A percentile compares a stretch with the other conserved stretches of the same genome.
Conservation (phyloP, 2,329 filamentous ascomycete species). For the Sordariomycetes sp. region DNA sequence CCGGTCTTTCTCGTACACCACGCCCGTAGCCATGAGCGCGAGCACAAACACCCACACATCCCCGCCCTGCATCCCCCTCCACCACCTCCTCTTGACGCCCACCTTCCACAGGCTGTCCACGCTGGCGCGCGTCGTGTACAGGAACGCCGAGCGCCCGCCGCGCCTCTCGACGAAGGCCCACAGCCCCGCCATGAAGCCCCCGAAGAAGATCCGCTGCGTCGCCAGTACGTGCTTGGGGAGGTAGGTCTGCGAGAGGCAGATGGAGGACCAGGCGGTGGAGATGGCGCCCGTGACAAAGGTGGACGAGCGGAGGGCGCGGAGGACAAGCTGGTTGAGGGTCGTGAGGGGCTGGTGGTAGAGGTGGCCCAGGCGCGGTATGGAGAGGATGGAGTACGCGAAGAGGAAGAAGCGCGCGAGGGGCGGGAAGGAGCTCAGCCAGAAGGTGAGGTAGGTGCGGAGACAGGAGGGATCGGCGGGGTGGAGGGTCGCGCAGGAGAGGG, state of each 20-base stretch:
- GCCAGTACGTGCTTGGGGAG: conserved; percentile 66
- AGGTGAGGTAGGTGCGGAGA: conserved; percentile 74
- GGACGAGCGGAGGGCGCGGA: conserved; percentile 61
- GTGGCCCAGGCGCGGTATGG: conserved; percentile 52
- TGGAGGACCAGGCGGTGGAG: conserved; percentile 75
- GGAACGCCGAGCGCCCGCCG: conserved; percentile 56
- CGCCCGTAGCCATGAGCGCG: conserved; percentile 67
- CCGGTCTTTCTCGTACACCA: conserved; percentile 64
- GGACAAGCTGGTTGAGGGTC: conserved; percentile 55
- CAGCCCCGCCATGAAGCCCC: conserved; percentile 73
- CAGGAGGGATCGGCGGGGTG: conserved; percentile 86
- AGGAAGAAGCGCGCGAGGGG: conserved; percentile 68
- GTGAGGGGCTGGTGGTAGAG: conserved; percentile 61
- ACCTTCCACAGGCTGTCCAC: conserved; percentile 86
- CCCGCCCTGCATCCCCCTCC: conserved; percentile 70
- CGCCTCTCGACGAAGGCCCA: conserved; percentile 71
- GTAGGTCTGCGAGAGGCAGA: conserved; percentile 78
- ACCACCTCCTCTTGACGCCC: conserved; percentile 81
- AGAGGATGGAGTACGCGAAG: conserved; percentile 58
- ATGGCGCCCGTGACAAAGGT: conserved; percentile 71
- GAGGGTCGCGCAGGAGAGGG: conserved; percentile 78
- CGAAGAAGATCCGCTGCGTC: conserved; percentile 81
- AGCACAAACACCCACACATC: conserved; percentile 77
- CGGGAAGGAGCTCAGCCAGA: conserved; percentile 78
- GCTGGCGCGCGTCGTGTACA: conserved; percentile 70